These are phyloP conservation scores for Penicillium fuscoglaucum DNA, from an alignment of 2,329 filamentous ascomycete species.

Conservation along the genomic window DNA sequence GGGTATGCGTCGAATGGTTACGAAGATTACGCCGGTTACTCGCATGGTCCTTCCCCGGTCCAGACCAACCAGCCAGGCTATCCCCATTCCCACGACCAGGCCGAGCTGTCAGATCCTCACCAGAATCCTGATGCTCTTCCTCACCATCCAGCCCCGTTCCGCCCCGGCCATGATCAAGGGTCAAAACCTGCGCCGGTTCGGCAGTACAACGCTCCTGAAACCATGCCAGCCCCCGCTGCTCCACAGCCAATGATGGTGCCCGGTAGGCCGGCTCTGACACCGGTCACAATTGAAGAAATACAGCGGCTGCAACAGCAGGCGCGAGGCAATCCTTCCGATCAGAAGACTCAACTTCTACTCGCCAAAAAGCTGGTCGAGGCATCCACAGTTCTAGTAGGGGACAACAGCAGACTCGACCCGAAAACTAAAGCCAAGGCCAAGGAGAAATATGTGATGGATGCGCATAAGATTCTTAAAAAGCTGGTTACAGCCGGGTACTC, in stretches of 20 bases:
- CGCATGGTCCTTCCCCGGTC: slow-evolving; percentile 24
- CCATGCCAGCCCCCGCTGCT: slow-evolving; percentile 36
- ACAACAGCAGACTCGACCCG: slow-evolving; percentile 70
- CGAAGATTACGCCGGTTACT: slow-evolving; percentile 23
- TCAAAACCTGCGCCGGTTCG: slow-evolving; percentile 54
- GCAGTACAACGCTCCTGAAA: slow-evolving; percentile 48
- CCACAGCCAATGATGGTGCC: slow-evolving; percentile 17
- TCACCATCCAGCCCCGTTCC: slow-evolving; percentile 56
- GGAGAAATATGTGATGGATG: slow-evolving; percentile 81
- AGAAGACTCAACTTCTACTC: slow-evolving; percentile 67
- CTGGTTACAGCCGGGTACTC: slow-evolving; percentile 69
- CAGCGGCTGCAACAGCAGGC: slow-evolving; percentile 70
- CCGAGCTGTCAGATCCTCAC: slow-evolving; percentile 25
- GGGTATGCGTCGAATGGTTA: slow-evolving; percentile 22
- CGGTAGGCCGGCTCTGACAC: slow-evolving; percentile 35
- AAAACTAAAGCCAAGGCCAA: slow-evolving; percentile 63
- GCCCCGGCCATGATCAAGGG: slow-evolving; percentile 51
- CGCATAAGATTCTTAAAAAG: slow-evolving; percentile 89
- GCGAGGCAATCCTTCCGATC: slow-evolving; percentile 71
- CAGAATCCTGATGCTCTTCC: slow-evolving; percentile 57
- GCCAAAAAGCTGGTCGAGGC: slow-evolving; percentile 87
- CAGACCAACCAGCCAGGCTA: slow-evolving; percentile 25
- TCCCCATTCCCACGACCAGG: slow-evolving; percentile 19
- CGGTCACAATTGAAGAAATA: slow-evolving; percentile 76
- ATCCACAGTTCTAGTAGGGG: slow-evolving; percentile 73